Conservation (phyloP, 164 flowering plant species). For the Piper betle region DNA sequence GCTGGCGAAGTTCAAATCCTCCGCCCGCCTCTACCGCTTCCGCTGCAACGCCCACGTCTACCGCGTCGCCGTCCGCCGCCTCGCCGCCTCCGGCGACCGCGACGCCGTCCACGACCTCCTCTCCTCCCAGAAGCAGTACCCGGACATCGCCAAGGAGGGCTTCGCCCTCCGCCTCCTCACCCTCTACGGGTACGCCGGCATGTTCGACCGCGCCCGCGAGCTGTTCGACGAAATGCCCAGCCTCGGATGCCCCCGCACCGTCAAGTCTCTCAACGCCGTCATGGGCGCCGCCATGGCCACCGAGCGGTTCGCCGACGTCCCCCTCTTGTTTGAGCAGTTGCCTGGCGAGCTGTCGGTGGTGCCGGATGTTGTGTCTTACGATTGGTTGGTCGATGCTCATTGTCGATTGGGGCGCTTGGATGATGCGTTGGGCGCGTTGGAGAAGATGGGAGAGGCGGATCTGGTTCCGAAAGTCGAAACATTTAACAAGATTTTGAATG, state of each 20-base stretch:
- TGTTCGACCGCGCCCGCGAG: conserved; percentile 37
- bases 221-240: conserved; percentile 49
- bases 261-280: conserved; percentile 36
- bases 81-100: conserved; percentile 19
- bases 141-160: conserved; percentile 15
- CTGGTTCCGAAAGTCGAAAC: conserved; percentile 25
- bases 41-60: conserved; percentile 22
- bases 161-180: conserved; percentile 15
- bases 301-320: conserved; percentile 21
- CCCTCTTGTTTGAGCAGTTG: conserved; percentile 19
- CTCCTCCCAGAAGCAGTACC: conserved; percentile 30
- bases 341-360: conserved; percentile 15
- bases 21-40: conserved; percentile 22
- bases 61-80: conserved; percentile 19
- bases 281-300: conserved; percentile 22
- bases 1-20: conserved; percentile 33
- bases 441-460: conserved; percentile 28
- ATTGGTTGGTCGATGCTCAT: conserved; percentile 22
- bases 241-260: conserved; percentile 23
- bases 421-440: conserved; percentile 18
- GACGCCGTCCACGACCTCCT: conserved; percentile 22
- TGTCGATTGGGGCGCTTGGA: conserved; percentile 30
- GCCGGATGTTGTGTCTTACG: conserved; percentile 29
- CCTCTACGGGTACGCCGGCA: conserved; percentile 25
- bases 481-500: conserved; percentile 29